These are phyloP conservation scores for Psilocybe azurescens DNA, from an alignment of 768 basidiomycete species.

Conservation along the genomic window DNA sequence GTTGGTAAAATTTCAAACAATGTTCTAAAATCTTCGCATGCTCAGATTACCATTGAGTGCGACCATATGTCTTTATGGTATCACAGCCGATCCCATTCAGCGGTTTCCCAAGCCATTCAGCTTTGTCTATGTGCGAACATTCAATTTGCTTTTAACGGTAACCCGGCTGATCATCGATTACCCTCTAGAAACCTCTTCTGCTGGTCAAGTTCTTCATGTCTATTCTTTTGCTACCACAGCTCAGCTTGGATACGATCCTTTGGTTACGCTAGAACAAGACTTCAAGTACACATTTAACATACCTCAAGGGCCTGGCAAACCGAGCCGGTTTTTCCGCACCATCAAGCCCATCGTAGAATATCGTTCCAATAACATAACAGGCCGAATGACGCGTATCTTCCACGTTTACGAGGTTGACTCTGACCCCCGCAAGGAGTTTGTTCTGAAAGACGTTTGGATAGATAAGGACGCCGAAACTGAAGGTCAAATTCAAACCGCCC, in stretches of 20 bases:
- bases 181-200: not conserved
- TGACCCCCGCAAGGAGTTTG: not conserved
- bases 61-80: not conserved
- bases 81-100: not conserved
- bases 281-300: not conserved
- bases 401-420: not conserved
- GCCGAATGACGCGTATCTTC: not conserved
- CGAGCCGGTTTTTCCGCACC: not conserved
- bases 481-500: not conserved
- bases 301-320: not conserved
- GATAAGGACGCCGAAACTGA: not conserved
- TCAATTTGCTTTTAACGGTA: no score
- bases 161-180: not conserved
- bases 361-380: not conserved
- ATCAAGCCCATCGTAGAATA: not conserved
- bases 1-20: not conserved
- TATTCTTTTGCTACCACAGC: not conserved
- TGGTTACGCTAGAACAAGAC: not conserved
- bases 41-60: not conserved
- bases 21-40: not conserved
- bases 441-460: slow-evolving; percentile 3
- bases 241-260: not conserved
- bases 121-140: not conserved
- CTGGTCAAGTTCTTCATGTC: not conserved
- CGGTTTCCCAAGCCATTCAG: not conserved